Evolutionary conservation across 257 asterid species (phyloP).

Genomic region (Solanum neorickii): DNA sequence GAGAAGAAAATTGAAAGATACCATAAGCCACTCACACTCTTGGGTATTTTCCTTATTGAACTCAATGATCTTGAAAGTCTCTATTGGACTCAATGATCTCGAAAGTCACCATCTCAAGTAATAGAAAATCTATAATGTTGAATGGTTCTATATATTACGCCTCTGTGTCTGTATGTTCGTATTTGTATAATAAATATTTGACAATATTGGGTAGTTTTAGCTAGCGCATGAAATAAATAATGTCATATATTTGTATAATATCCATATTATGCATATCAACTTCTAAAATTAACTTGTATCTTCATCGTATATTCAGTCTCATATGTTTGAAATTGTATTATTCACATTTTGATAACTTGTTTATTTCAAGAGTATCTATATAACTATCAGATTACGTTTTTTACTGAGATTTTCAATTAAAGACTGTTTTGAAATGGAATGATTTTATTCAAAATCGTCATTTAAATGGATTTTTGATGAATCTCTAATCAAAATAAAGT

Average conservation of each 20-base stretch:
- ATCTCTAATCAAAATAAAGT: no score
- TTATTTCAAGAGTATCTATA: no score
- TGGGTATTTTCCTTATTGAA: neutral
- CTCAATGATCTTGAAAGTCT: neutral
- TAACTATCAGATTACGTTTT: no score
- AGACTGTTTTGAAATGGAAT: no score
- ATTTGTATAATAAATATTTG: neutral
- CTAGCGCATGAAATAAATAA: neutral
- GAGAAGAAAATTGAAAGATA: slow-evolving; percentile 17
- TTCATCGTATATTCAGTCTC: neutral
- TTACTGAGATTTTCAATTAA: no score
- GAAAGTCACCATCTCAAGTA: neutral
- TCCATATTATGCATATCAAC: neutral
- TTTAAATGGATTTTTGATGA: no score
- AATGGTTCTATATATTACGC: neutral
- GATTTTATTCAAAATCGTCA: no score
- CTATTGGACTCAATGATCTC: neutral
- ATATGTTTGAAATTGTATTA: no score
- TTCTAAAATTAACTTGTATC: no score
- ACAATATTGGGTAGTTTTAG: neutral
- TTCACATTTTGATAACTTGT: no score
- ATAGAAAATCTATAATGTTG: neutral
- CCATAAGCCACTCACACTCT: neutral
- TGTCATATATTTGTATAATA: neutral
- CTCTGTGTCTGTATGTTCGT: neutral